A percentile compares a stretch with the other conserved stretches of the same genome.
phyloP scores from a whole-genome alignment of 2,329 filamentous ascomycete species.

The Penicillium sp. region DNA sequence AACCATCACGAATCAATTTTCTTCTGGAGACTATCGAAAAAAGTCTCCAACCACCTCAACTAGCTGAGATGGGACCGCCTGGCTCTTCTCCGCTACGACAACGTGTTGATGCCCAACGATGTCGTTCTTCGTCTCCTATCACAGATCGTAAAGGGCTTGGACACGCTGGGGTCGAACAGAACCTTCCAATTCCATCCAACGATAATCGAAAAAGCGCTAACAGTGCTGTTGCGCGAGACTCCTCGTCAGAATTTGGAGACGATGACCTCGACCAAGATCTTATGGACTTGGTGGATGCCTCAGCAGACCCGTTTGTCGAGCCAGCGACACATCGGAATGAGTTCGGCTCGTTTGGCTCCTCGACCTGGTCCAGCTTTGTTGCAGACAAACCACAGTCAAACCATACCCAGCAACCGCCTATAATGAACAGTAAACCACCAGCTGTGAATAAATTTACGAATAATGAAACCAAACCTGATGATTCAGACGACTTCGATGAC shows the following conservation, averaged over 20 bases:
- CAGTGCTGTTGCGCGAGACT: slow-evolving; percentile 22
- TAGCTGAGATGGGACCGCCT: slow-evolving; percentile 38
- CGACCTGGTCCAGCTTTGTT: slow-evolving; percentile 19
- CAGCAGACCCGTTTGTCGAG: slow-evolving; percentile 36
- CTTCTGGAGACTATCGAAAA: slow-evolving; percentile 69
- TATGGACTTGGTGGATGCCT: slow-evolving; percentile 44
- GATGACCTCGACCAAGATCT: slow-evolving; percentile 53
- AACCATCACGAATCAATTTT: slow-evolving; percentile 55
- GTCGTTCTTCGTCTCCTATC: slow-evolving; percentile 38
- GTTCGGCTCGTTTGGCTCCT: slow-evolving; percentile 21
- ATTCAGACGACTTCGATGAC: slow-evolving; percentile 68
- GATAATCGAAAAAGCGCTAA: neutral
- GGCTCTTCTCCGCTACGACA: slow-evolving; percentile 51
- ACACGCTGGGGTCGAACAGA: slow-evolving; percentile 3
- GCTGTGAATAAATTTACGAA: slow-evolving; percentile 12
- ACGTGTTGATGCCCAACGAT: slow-evolving; percentile 34
- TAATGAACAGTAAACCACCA: slow-evolving; percentile 6
- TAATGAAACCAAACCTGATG: slow-evolving; percentile 26
- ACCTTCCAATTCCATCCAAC: neutral
- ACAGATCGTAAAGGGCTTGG: slow-evolving; percentile 21
- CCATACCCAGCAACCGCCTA: slow-evolving; percentile 1
- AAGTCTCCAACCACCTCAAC: slow-evolving; percentile 45
- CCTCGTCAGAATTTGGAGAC: slow-evolving; percentile 52
- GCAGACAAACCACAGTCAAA: slow-evolving; percentile 15
- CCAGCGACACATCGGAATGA: slow-evolving; percentile 10